Base-by-base conservation (phyloP, 352 stramenopile species). In the Vaucheria bursata region DNA sequence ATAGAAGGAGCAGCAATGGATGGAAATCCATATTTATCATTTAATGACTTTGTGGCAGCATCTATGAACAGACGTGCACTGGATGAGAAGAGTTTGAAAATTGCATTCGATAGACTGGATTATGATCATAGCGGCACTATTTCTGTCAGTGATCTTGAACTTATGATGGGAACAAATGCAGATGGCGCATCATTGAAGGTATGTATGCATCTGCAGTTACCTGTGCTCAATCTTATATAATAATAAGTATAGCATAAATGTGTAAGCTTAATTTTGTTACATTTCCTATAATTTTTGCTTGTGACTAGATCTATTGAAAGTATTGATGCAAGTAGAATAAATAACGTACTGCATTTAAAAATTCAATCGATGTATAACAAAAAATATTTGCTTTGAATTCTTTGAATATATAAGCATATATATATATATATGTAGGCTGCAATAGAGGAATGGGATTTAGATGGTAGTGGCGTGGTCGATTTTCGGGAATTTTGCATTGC, bases 101-200 rank as follows among this genome's bases (percentile, higher is more conserved):
- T 82, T 37, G 77, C 77, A 31, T 82, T 82, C 37, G 77, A 82
- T 40, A 38, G 77, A 33, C 73, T 82, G 35, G 77, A 82, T 37
- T 82, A 75, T 50, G 77, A 82, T 39, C 77, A 82, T 40, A 82
- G 67, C 52, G 77, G 77, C 52, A 79, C 70, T 12, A 82, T 82
- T 40, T 69, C 71, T 31, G 50, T 72, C 2, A 35, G 40, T 38
- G 65, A 72, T 35, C 65, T 72, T 12, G 65, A 72, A 35, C 65
- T 72, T 35, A 72, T 35, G 3, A 2, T 34, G 18, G 65, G 65
- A 29, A 72, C 65, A 29, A 35, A 8, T 35, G 32, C 6, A 25
- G 6, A 32, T 7, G 6, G 18, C 33, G 31, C 36, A 2, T 29
- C 29, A 12, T 35, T 72, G 29, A 72, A 72, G 65, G 65, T 72